phyloP scores from a whole-genome alignment of 2,329 filamentous ascomycete species.

The Epichloe coenophiala region DNA sequence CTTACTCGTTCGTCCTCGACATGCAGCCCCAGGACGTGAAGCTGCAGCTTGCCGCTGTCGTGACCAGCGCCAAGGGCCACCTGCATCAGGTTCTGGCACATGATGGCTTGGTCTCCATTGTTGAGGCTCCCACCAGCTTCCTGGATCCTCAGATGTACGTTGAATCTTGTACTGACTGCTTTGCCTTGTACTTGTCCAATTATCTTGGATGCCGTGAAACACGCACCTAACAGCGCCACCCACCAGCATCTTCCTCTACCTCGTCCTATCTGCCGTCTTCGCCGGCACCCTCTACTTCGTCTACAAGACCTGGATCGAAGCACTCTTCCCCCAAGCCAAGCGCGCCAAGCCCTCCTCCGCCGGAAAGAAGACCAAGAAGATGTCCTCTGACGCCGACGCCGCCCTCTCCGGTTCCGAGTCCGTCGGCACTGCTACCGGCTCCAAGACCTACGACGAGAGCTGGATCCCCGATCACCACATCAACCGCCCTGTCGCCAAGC shows the following conservation, averaged over 20 bases:
- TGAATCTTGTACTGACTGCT: too few species aligned
- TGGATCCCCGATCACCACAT: constrained; percentile 90
- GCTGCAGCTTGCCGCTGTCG: constrained; percentile 62
- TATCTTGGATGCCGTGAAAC: not conserved
- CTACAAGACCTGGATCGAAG: constrained; percentile 95
- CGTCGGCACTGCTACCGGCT: constrained; percentile 52
- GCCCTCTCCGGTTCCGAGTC: constrained; percentile 58
- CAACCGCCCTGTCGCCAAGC: constrained; percentile 64
- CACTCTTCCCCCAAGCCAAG: constrained; percentile 87
- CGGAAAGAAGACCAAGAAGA: constrained; percentile 50
- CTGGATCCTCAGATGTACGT: constrained; percentile 91
- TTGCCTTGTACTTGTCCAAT: too few species aligned
- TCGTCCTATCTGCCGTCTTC: constrained; percentile 71
- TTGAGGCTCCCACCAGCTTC: constrained; percentile 82
- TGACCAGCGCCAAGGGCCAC: constrained; percentile 51
- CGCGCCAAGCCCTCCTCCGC: constrained; percentile 38
- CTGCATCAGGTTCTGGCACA: constrained; percentile 68
- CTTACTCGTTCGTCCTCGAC: constrained; percentile 78
- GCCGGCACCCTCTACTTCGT: constrained; percentile 82
- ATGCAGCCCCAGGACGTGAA: constrained; percentile 84
- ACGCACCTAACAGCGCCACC: not conserved
- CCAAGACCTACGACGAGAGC: constrained; percentile 73
- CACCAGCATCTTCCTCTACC: constrained; percentile 85
- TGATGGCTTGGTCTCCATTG: constrained; percentile 71
- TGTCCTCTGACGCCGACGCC: constrained; percentile 42